These are phyloP conservation scores for Lathyrus aphaca DNA, from an alignment of 306 rosid species.

Conservation along the genomic window DNA sequence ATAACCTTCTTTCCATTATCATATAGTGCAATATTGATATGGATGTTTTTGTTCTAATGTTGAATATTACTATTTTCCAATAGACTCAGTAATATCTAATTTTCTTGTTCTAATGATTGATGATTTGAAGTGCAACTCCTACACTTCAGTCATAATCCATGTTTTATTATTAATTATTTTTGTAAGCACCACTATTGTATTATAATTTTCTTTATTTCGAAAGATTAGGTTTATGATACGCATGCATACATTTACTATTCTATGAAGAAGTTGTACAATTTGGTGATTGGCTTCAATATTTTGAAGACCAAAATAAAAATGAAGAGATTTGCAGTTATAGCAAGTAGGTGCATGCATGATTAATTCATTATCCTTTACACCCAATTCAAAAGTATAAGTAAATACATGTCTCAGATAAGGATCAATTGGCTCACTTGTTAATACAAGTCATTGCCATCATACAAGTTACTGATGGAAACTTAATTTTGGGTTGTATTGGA, in stretches of 20 bases:
- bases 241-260: constrained; percentile 26
- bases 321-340: neutral
- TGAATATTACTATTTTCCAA: constrained; percentile 33
- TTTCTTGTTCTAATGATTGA: constrained; percentile 39
- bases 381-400: too few species aligned
- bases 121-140: constrained; percentile 40
- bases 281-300: constrained; percentile 14
- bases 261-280: constrained; percentile 29
- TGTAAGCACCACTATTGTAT: constrained; percentile 28
- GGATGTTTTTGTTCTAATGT: constrained; percentile 42
- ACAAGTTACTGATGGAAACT: too few species aligned
- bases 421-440: too few species aligned
- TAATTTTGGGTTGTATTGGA: too few species aligned
- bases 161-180: constrained; percentile 39
- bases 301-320: neutral
- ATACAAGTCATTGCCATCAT: too few species aligned
- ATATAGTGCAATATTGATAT: constrained; percentile 40
- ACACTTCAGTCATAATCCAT: constrained; percentile 34
- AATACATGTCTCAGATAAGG: too few species aligned
- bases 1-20: constrained; percentile 44
- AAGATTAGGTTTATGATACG: constrained; percentile 15
- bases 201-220: constrained; percentile 15
- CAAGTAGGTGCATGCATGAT: neutral
- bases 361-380: too few species aligned
- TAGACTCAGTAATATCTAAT: constrained; percentile 29